Percentiles rank a stretch among this genome's conserved stretches.
These are phyloP conservation scores for Suhomyces choctaworum DNA, from an alignment of 1,139 yeast genomes.

Conservation along the genomic window DNA sequence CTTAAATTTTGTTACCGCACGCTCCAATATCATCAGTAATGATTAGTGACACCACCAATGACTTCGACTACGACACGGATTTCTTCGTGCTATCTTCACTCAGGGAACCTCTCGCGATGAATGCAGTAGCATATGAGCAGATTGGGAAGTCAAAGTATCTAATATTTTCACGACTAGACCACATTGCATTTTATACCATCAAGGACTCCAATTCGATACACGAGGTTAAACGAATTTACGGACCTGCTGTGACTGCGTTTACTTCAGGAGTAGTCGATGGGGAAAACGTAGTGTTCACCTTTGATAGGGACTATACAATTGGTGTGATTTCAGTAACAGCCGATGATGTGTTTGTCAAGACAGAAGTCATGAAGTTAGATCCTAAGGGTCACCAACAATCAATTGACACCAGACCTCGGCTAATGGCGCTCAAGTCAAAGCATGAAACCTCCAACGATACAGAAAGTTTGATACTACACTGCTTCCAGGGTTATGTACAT, in stretches of 20 bases:
- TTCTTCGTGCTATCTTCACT: conserved; percentile 7
- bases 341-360: conserved; percentile 4
- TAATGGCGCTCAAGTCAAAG: conserved; percentile 17
- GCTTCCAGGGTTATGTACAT: conserved; percentile 34
- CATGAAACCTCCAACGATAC: not conserved
- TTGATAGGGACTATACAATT: conserved; percentile 14
- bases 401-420: conserved; percentile 26
- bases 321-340: conserved; percentile 9
- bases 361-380: conserved; percentile 20
- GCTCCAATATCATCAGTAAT: not conserved
- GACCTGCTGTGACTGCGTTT: conserved; percentile 15
- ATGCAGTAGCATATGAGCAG: conserved; percentile 1
- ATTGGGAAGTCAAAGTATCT: conserved; percentile 3
- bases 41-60: conserved; percentile 8
- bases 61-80: conserved; percentile 9
- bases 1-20: conserved; percentile 1
- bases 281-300: conserved; percentile 16
- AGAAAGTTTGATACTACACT: conserved; percentile 26
- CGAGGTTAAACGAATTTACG: conserved; percentile 21
- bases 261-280: conserved; percentile 8
- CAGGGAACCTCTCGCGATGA: conserved; percentile 4
- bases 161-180: conserved; percentile 9
- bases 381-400: conserved; percentile 31
- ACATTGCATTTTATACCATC: conserved; percentile 20
- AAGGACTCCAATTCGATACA: not conserved